These are phyloP conservation scores for Thuidium tamariscinum DNA, from an alignment of 225 moss, liverwort and hornwort genomes.

Conservation along the genomic window DNA sequence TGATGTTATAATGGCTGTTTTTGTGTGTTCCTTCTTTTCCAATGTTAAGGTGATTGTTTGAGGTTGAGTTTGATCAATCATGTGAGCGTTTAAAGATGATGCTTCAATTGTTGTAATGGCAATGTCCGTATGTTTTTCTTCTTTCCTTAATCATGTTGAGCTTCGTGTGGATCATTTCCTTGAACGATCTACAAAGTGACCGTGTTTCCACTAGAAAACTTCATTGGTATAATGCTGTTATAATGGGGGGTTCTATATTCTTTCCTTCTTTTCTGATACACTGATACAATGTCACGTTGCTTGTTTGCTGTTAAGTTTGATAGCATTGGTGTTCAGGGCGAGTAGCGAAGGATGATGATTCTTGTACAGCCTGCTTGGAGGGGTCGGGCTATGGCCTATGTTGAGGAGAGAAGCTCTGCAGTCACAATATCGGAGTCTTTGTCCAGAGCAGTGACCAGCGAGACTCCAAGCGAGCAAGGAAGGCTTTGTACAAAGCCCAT, in stretches of 20 bases:
- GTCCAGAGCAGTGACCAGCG: neutral
- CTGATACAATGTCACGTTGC: neutral
- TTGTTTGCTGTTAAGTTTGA: neutral
- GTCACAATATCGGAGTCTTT: neutral
- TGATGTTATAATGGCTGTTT: neutral
- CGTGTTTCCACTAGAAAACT: neutral
- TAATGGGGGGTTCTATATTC: too few relatives aligned
- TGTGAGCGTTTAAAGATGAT: neutral
- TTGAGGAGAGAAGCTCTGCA: neutral
- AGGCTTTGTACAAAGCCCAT: constrained; percentile 16
- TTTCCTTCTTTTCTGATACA: neutral
- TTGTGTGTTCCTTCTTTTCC: neutral
- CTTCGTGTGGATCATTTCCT: neutral
- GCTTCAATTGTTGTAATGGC: neutral
- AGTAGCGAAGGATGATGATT: neutral
- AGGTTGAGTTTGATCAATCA: neutral
- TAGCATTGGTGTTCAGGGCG: neutral
- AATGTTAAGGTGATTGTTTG: neutral
- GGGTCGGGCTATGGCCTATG: neutral
- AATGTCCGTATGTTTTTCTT: neutral
- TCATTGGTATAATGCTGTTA: neutral
- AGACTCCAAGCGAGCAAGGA: neutral
- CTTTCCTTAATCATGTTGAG: too few relatives aligned
- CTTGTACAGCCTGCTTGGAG: neutral
- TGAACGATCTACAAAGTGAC: neutral